These are phyloP conservation scores for Dothistroma pini DNA, from an alignment of 2,329 filamentous ascomycete genomes.

Conservation along the genomic window DNA sequence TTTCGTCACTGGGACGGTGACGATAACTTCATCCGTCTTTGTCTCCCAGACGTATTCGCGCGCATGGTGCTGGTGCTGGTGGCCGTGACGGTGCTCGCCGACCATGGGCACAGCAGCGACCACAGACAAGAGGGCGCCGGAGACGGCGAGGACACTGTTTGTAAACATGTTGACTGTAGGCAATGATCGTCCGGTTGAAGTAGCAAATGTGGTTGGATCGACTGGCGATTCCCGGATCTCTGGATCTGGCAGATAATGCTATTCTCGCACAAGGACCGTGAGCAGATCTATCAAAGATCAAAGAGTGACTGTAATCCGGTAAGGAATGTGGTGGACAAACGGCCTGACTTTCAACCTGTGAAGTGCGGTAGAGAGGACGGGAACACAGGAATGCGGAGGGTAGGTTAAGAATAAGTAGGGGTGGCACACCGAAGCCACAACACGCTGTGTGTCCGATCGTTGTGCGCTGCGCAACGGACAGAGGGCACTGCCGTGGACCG, in stretches of 20 bases:
- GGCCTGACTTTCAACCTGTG: conserved; percentile 25
- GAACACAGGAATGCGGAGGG: conserved; percentile 14
- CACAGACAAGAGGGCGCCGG: conserved; percentile 30
- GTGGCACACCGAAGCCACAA: conserved; percentile 5
- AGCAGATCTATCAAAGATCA: conserved; percentile 27
- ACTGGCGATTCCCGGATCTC: conserved; percentile 18
- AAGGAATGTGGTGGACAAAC: conserved; percentile 26
- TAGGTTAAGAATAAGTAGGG: conserved; percentile 4
- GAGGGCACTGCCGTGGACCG: not conserved
- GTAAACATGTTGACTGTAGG: conserved; percentile 27
- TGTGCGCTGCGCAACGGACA: conserved; percentile 7
- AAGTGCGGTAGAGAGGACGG: conserved; percentile 19
- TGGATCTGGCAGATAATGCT: conserved; percentile 9
- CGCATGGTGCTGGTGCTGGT: conserved; percentile 30
- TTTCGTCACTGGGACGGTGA: conserved; percentile 48
- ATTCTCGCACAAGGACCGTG: conserved; percentile 21
- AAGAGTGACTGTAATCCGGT: conserved; percentile 20
- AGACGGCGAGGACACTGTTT: conserved; percentile 31
- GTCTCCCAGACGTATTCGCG: conserved; percentile 50
- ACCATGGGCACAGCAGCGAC: conserved; percentile 32
- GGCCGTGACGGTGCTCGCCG: conserved; percentile 16
- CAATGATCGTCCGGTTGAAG: conserved; percentile 14
- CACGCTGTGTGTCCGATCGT: conserved; percentile 1
- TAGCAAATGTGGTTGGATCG: conserved; percentile 19
- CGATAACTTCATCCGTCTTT: conserved; percentile 45